Evolutionary conservation across 345 rosid species (phyloP).

Genomic region (Xanthoceras sorbifolium): DNA sequence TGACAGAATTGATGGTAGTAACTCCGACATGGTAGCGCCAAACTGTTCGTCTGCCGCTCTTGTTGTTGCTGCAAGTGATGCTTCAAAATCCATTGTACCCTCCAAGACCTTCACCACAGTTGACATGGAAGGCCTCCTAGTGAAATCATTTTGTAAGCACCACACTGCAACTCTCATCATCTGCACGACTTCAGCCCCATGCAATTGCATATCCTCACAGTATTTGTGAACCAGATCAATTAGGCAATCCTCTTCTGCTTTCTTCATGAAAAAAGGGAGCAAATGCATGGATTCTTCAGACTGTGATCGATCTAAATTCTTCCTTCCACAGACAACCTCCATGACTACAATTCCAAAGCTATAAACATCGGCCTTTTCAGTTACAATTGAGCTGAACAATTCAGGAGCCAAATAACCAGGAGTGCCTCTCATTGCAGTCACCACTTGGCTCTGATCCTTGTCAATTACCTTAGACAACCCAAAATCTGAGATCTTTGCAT

Average conservation of each 20-base stretch:
- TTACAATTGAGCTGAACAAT: neutral
- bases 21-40: no score
- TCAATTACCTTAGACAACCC: neutral
- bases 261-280: neutral
- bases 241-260: neutral
- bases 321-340: neutral
- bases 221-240: neutral
- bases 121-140: neutral
- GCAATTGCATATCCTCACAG: neutral
- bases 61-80: no score
- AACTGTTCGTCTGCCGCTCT: no score
- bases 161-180: neutral
- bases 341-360: neutral
- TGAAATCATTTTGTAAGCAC: neutral
- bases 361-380: neutral
- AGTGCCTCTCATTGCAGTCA: neutral
- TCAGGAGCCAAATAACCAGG: neutral
- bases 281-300: neutral
- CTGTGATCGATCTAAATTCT: neutral
- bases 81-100: neutral
- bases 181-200: neutral
- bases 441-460: slow-evolving; percentile 2
- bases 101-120: neutral
- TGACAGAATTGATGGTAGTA: no score
- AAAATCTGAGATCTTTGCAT: neutral